Base-by-base conservation (phyloP, 148 eudicot genomes). In the Bassia scoparia region DNA sequence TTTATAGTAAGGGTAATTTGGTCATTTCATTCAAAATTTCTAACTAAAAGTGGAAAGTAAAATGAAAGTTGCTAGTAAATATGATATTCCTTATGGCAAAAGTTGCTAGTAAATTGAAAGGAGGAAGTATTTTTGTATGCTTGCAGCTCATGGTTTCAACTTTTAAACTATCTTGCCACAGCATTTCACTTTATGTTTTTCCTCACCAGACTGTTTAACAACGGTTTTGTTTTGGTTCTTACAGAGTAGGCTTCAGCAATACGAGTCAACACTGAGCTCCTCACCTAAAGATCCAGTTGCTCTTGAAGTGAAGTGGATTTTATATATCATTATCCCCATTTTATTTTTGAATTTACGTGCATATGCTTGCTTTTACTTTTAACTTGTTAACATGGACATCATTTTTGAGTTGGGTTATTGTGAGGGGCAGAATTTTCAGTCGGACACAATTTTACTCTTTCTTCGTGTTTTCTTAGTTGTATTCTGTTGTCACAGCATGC, bases 201-300 rank as follows among this genome's bases (percentile, higher is more conserved):
- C 43, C n/a, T 26, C 9, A 50, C 3, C 29, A 24, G 53, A 74
- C 23, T 13, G 54, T 24, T 79, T 83, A 54, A 78, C 69, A 67
- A 63, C 15, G 38, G 48, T 55, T 80, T 74, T 38, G 31, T 81
- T 83, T 77, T 62, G 46, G 43, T 46, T 71, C 60, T 83, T 74
- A 77, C 93, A 91, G 99, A 76, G 77, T 63, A 86, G 87, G 77
- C 92, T 95, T 76, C 84, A 84, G 86, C 85, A 92, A 75, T 95
- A 71, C 62, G 94, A 90, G 83, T 77, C 85, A 75, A 79, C 84
- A 34, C 88, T 92, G 77, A 76, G 61, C 73, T 76, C 74, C 74
- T 87, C 96, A 49, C 97, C 97, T 29, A 89, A 87, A 81, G 94
- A 92, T 83, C 74, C 85, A 30, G 74, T 50, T 43, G 87, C 94